Conservation (phyloP, 768 basidiomycete genomes). For the Cytidiella melzeri region DNA sequence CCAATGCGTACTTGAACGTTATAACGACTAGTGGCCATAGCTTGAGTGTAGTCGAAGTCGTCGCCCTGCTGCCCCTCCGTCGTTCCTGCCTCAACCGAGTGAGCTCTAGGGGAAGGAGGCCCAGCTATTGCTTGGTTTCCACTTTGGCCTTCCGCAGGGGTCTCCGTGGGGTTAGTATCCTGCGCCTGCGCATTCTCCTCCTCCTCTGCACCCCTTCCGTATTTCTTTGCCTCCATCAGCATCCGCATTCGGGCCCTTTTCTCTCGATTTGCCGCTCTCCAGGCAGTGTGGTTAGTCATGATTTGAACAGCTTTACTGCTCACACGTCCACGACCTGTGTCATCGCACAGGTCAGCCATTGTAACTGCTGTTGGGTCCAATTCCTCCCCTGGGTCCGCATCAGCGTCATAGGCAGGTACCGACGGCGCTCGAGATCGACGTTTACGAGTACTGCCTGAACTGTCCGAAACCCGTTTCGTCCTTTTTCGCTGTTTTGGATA, state of each 20-base stretch:
- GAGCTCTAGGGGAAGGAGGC: neutral
- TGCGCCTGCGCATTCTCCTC: conserved; percentile 24
- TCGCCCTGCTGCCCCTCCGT: conserved; percentile 31
- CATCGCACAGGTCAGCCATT: conserved; percentile 74
- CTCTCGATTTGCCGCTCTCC: conserved; percentile 66
- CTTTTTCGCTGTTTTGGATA: conserved; percentile 14
- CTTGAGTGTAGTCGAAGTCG: conserved; percentile 66
- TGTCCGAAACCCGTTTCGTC: conserved; percentile 10
- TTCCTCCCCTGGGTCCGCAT: conserved; percentile 66
- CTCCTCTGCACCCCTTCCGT: conserved; percentile 52
- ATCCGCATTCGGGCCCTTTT: conserved; percentile 57
- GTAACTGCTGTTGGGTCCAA: conserved; percentile 80
- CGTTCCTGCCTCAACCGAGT: neutral
- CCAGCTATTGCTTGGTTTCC: neutral
- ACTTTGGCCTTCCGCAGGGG: neutral
- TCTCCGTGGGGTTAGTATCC: neutral
- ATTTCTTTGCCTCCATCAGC: conserved; percentile 69
- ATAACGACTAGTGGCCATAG: conserved; percentile 61
- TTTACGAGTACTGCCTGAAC: conserved; percentile 24
- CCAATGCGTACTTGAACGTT: conserved; percentile 86
- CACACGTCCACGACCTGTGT: conserved; percentile 73
- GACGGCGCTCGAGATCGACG: conserved; percentile 38
- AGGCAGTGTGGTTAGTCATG: conserved; percentile 59
- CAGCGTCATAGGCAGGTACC: conserved; percentile 49
- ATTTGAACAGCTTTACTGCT: conserved; percentile 75